Conservation (phyloP, 208 protist genomes). For the Trichomonas tenax region DNA sequence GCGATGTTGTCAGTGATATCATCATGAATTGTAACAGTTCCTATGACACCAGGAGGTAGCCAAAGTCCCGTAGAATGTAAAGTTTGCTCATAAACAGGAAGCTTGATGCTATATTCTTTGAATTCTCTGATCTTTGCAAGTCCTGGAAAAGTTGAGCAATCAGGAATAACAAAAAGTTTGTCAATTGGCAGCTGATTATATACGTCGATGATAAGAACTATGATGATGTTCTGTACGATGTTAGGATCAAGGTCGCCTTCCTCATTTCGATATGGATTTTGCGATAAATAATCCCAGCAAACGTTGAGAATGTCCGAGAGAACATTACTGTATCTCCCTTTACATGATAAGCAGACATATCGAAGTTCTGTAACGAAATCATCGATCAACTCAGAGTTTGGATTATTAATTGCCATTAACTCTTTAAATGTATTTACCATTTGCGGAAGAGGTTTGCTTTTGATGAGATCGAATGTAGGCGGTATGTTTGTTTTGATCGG, state of each 20-base stretch:
- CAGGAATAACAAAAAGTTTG: neutral
- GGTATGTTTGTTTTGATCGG: neutral
- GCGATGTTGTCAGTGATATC: neutral
- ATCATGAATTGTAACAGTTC: neutral
- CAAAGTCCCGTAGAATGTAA: neutral
- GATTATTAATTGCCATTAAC: neutral
- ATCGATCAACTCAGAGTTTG: neutral
- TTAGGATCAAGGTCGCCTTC: neutral
- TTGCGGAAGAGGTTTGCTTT: neutral
- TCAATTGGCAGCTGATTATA: neutral
- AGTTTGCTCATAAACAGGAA: neutral
- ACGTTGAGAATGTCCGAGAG: neutral
- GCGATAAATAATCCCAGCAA: neutral
- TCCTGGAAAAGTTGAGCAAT: neutral
- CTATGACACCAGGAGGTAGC: neutral
- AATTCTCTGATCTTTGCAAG: neutral
- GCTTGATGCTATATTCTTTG: neutral
- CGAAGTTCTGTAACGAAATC: neutral
- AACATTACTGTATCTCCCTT: neutral
- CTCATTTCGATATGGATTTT: neutral
- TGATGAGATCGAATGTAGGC: neutral
- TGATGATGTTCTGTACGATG: neutral
- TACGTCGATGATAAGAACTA: neutral
- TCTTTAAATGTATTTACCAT: neutral
- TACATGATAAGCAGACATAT: neutral